Evolutionary conservation across 768 basidiomycete genomes (phyloP).

Genomic region (Pleurotus pulmonarius): DNA sequence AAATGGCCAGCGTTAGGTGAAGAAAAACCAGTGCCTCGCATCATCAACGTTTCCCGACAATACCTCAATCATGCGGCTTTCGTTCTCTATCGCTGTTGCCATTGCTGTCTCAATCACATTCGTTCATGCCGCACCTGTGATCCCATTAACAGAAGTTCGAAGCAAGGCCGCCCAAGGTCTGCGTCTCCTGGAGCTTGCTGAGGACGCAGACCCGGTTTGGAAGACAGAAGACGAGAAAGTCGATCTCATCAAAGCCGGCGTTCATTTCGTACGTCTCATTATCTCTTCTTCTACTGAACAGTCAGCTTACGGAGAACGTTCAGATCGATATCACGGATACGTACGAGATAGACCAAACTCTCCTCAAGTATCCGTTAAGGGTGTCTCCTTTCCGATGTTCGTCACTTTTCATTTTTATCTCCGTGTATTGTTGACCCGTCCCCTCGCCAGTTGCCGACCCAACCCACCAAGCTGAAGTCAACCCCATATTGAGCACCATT

Average conservation of each 20-base stretch:
- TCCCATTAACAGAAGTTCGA: neutral
- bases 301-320: neutral
- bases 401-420: neutral
- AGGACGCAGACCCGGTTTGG: slow-evolving; percentile 27
- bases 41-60: neutral
- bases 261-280: slow-evolving; percentile 20
- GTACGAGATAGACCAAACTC: slow-evolving; percentile 18
- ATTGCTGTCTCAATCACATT: neutral
- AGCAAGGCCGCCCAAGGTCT: slow-evolving; percentile 26
- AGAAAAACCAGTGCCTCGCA: neutral
- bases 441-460: slow-evolving; percentile 20
- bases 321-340: slow-evolving; percentile 31
- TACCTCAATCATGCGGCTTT: neutral
- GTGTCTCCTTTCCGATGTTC: slow-evolving; percentile 6
- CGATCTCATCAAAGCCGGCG: slow-evolving; percentile 18
- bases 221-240: slow-evolving; percentile 26
- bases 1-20: neutral
- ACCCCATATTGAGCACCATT: slow-evolving; percentile 17
- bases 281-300: neutral
- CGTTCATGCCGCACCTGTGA: slow-evolving; percentile 7
- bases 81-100: neutral
- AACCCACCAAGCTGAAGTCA: slow-evolving; percentile 19
- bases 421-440: neutral
- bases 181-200: slow-evolving; percentile 24
- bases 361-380: neutral